These are phyloP conservation scores for Aureobasidium sp. DNA, from an alignment of 2,329 filamentous ascomycete genomes.

Conservation along the genomic window DNA sequence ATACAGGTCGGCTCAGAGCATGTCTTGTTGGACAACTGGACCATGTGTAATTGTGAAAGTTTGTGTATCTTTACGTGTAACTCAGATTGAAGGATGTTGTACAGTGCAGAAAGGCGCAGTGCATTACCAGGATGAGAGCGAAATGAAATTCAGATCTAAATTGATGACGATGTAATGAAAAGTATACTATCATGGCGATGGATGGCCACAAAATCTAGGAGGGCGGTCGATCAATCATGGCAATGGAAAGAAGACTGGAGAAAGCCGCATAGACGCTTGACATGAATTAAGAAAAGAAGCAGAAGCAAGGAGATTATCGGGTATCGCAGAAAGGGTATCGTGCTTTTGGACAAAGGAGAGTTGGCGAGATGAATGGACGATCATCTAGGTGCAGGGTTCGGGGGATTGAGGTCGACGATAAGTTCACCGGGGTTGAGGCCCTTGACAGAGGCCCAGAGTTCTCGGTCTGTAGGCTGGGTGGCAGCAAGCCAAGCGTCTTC, in stretches of 20 bases:
- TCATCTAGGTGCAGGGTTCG: not conserved
- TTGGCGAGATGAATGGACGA: not conserved
- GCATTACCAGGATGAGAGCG: too few relatives aligned
- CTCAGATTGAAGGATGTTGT: too few relatives aligned
- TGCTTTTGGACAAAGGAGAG: constrained; percentile 11
- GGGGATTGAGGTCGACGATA: constrained; percentile 16
- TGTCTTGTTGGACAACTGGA: not conserved
- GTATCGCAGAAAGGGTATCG: constrained; percentile 14
- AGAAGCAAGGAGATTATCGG: not conserved
- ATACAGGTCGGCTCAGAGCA: not conserved
- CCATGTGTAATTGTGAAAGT: not conserved
- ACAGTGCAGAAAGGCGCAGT: not conserved
- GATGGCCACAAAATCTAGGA: too few relatives aligned
- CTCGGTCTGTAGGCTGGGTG: constrained; percentile 22
- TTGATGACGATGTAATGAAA: too few relatives aligned
- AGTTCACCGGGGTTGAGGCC: constrained; percentile 24
- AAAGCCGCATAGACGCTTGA: not conserved
- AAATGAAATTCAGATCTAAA: too few relatives aligned
- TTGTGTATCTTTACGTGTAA: too few relatives aligned
- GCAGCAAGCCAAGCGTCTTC: constrained; percentile 26
- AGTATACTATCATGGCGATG: too few relatives aligned
- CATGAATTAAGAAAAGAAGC: not conserved
- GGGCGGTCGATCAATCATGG: too few relatives aligned
- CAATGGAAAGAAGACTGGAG: not conserved
- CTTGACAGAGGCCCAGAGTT: constrained; percentile 21